A percentile compares a stretch with the other conserved stretches of the same genome.
Conservation (phyloP, 345 rosid genomes). For the Litchi chinensis region DNA sequence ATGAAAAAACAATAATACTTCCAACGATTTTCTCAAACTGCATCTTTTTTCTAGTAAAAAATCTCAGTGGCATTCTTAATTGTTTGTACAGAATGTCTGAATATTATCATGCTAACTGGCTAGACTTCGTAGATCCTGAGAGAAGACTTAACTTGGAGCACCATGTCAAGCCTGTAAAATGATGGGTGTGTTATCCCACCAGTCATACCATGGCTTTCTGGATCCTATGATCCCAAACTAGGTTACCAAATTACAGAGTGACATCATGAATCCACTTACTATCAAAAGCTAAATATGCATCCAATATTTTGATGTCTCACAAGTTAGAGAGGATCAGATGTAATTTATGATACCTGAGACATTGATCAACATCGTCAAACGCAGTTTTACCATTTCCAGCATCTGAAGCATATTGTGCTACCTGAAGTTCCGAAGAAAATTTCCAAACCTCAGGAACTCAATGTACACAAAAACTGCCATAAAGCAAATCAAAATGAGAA, state of each 20-base stretch:
- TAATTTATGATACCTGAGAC: slow-evolving; percentile 57
- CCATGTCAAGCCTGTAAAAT: background rate
- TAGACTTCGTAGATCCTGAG: background rate
- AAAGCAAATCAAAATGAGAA: slow-evolving; percentile 28
- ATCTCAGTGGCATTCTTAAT: background rate
- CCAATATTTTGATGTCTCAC: background rate
- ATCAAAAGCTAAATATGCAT: background rate
- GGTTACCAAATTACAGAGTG: background rate
- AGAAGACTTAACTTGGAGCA: background rate
- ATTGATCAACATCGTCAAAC: slow-evolving; percentile 60
- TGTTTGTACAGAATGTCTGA: background rate
- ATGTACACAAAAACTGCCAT: slow-evolving; percentile 40
- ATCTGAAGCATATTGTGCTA: slow-evolving; percentile 89
- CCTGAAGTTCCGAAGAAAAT: slow-evolving; percentile 57
- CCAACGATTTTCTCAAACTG: background rate
- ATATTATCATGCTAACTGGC: background rate
- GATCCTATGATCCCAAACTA: background rate
- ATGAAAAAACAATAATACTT: background rate
- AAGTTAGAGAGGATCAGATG: background rate
- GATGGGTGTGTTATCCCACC: background rate
- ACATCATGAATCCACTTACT: background rate
- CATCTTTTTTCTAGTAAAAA: background rate
- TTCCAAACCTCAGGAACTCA: slow-evolving; percentile 42
- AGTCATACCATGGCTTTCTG: background rate
- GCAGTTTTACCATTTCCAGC: slow-evolving; percentile 70